These are phyloP conservation scores for Lindgomyces ingoldianus DNA, from an alignment of 495 filamentous ascomycete species.

Conservation along the genomic window DNA sequence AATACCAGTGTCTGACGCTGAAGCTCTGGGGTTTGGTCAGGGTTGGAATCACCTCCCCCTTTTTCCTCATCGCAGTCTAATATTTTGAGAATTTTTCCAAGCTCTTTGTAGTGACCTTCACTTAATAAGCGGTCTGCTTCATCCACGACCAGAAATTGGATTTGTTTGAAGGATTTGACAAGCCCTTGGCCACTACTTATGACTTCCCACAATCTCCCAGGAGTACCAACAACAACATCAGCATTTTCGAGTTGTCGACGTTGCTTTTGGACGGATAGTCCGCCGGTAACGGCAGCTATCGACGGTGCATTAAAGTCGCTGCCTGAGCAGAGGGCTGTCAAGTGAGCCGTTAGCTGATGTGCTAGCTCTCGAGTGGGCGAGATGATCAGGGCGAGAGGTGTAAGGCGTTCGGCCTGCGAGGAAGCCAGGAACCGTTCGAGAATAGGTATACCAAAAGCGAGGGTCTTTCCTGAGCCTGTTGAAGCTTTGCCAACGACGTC, in stretches of 20 bases:
- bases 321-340: conserved; percentile 65
- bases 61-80: conserved; percentile 61
- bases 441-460: conserved; percentile 80
- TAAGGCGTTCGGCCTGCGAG: conserved; percentile 43
- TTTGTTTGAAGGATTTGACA: conserved; percentile 62
- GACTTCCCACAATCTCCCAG: conserved; percentile 92
- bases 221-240: conserved; percentile 89
- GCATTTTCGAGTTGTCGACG: conserved; percentile 71
- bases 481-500: conserved; percentile 81
- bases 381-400: conserved; percentile 81
- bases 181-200: conserved; percentile 67
- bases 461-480: conserved; percentile 81
- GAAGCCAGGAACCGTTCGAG: conserved; percentile 62
- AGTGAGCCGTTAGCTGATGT: conserved; percentile 81
- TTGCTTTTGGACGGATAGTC: conserved; percentile 89
- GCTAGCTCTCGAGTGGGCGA: conserved; percentile 92
- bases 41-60: conserved; percentile 41
- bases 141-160: conserved; percentile 85
- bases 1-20: conserved; percentile 89
- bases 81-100: conserved; percentile 77
- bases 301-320: conserved; percentile 60
- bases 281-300: conserved; percentile 84
- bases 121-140: conserved; percentile 92
- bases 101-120: conserved; percentile 92
- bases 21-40: conserved; percentile 3